Base-by-base conservation (phyloP, 1,284 basidiomycete genomes). In the Pisolithus thermaeus region DNA sequence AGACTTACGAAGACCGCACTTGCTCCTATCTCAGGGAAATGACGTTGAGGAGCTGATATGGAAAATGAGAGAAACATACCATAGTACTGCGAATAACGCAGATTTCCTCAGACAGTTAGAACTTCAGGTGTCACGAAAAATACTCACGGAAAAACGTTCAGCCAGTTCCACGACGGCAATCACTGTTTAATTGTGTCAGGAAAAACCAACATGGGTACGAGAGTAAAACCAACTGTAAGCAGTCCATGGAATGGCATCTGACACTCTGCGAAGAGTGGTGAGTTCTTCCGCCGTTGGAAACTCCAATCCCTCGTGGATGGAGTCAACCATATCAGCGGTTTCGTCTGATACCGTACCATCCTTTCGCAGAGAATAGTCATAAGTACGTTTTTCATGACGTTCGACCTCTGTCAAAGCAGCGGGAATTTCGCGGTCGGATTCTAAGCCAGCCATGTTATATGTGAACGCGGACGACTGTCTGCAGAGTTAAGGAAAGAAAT, bases 211-310 rank as follows among this genome's bases (percentile, higher is more conserved):
- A 49, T 51, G 18, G 51, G 56, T 32, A 54, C 52, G 25, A 59
- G 60, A 23, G 51, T 25, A 50, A 50, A 47, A 73, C 77, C 66
- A 52, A 84, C 84, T 61, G 62, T 84, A 88, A 28, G 81, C 83
- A 53, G 62, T 74, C 87, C 80, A 85, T 6, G 84, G 83, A 49
- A 88, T 67, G 37, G 62, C 51, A 58, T 87, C 86, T 8, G 83
- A 62, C 6, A 90, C 79, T 30, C 80, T 79, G 28, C 82, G 75
- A 41, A 89, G 74, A 9, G 78, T 83, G 6, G 57, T 58, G 20
- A 72, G 65, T 68, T 90, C 88, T 62, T 90, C 81, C 27, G 81
- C 79, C 2, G 87, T 87, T 3, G 89, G 89, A 54, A 83, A 79
- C 53, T 78, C 75, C 47, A 83, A 74, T 22, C 79, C 80, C 38